Percentiles rank a stretch among this genome's conserved stretches.
These are phyloP conservation scores for Dendrobium huoshanense DNA, from an alignment of 106 monocot genomes.

Conservation along the genomic window DNA sequence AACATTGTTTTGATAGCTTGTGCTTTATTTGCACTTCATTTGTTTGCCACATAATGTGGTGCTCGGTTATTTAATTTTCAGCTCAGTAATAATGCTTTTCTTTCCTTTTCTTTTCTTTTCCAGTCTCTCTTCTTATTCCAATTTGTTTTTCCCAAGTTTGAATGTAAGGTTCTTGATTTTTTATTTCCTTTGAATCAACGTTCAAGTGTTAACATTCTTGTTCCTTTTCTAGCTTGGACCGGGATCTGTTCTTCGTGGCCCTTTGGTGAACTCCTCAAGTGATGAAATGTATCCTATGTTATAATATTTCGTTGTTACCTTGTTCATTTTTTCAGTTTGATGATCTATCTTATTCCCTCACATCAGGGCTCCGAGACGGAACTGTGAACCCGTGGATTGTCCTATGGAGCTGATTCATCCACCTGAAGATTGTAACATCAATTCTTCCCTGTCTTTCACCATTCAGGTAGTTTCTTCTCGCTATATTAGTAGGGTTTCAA, in stretches of 20 bases:
- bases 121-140: neutral
- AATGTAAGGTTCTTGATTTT: neutral
- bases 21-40: neutral
- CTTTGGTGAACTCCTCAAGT: conserved; percentile 49
- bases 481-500: neutral
- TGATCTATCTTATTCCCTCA: neutral
- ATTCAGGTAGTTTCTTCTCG: conserved; percentile 56
- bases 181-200: neutral
- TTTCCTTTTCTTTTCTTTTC: neutral
- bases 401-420: conserved; percentile 87
- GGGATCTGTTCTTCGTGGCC: conserved; percentile 88
- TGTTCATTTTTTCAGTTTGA: neutral
- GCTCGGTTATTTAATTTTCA: neutral
- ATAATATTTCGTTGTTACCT: neutral
- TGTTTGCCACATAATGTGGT: neutral
- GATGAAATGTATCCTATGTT: conserved; percentile 72
- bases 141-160: neutral
- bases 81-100: neutral
- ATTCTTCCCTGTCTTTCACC: conserved; percentile 87
- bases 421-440: conserved; percentile 98
- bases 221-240: conserved; percentile 72
- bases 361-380: conserved; percentile 75
- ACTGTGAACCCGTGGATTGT: conserved; percentile 68
- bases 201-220: neutral
- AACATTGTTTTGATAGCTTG: neutral